phyloP scores from a whole-genome alignment of 495 filamentous ascomycete species.

The Neurospora sp. region DNA sequence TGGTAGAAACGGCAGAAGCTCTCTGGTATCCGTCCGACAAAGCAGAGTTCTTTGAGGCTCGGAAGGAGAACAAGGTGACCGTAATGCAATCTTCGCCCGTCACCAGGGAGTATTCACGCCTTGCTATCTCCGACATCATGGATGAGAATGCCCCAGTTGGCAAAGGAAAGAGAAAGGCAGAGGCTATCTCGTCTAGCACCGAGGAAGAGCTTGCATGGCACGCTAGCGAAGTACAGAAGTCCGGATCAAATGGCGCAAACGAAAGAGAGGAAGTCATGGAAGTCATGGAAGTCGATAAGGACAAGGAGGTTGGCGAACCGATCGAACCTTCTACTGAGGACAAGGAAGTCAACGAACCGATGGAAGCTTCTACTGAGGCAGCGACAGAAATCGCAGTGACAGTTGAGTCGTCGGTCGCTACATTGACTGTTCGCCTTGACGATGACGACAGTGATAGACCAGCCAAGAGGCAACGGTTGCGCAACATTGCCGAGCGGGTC shows the following conservation, averaged over 20 bases:
- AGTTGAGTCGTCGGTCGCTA: background rate
- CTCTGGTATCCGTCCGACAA: conserved; percentile 27
- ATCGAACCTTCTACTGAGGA: background rate
- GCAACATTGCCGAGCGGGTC: conserved; percentile 25
- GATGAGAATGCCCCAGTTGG: background rate
- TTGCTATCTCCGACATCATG: background rate
- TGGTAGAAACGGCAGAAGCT: conserved; percentile 10
- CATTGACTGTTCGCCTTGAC: background rate
- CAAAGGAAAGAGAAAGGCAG: conserved; percentile 23
- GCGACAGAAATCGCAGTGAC: background rate
- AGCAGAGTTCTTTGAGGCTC: conserved; percentile 28
- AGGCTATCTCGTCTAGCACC: conserved; percentile 24
- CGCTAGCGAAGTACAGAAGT: background rate
- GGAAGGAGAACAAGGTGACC: conserved; percentile 24
- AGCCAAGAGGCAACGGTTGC: conserved; percentile 23
- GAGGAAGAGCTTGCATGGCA: conserved; percentile 16
- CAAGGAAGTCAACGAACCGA: background rate
- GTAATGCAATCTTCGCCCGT: background rate
- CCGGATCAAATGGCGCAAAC: background rate
- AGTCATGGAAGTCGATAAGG: background rate
- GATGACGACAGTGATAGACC: conserved; percentile 7
- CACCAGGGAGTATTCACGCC: background rate
- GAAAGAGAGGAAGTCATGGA: background rate
- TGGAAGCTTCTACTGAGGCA: background rate
- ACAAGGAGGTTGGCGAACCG: background rate